Evolutionary conservation across 2,329 filamentous ascomycete genomes (phyloP).

Genomic region (Magnaporthiopsis rhizophila): DNA sequence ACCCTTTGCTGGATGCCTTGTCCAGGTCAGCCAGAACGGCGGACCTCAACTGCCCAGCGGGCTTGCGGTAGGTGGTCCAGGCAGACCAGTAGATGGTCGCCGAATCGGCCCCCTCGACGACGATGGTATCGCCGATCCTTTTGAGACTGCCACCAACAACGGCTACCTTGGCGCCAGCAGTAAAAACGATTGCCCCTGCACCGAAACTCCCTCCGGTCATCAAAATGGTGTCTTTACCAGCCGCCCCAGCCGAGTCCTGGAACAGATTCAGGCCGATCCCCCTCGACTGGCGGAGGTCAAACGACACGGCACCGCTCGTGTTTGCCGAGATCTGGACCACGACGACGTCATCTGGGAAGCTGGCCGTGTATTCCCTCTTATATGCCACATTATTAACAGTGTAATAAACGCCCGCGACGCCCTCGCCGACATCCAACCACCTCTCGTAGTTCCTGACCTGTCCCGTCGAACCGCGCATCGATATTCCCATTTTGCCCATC

Average conservation of each 20-base stretch:
- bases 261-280: slow-evolving; percentile 5
- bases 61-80: slow-evolving; percentile 7
- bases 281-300: slow-evolving; percentile 4
- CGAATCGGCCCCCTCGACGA: slow-evolving; percentile 5
- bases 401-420: slow-evolving; percentile 24
- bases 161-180: slow-evolving; percentile 2
- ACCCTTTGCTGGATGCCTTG: slow-evolving; percentile 2
- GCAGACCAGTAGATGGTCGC: slow-evolving; percentile 6
- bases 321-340: slow-evolving; percentile 17
- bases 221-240: slow-evolving; percentile 1
- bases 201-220: slow-evolving; percentile 5
- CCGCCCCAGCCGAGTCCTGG: not conserved
- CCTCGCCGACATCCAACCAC: slow-evolving; percentile 24
- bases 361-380: slow-evolving; percentile 25
- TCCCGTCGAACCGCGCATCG: not conserved
- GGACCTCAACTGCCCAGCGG: not conserved
- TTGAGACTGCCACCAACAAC: slow-evolving; percentile 1
- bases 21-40: not conserved
- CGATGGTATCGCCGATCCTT: slow-evolving; percentile 3
- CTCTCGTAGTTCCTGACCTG: slow-evolving; percentile 20
- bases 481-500: not conserved
- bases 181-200: slow-evolving; percentile 2
- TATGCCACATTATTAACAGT: slow-evolving; percentile 19
- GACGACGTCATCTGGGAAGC: slow-evolving; percentile 26
- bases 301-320: slow-evolving; percentile 2